A percentile compares a stretch with the other conserved stretches of the same genome.
Conservation (phyloP, 164 flowering plant species). For the Chimonanthus praecox region DNA sequence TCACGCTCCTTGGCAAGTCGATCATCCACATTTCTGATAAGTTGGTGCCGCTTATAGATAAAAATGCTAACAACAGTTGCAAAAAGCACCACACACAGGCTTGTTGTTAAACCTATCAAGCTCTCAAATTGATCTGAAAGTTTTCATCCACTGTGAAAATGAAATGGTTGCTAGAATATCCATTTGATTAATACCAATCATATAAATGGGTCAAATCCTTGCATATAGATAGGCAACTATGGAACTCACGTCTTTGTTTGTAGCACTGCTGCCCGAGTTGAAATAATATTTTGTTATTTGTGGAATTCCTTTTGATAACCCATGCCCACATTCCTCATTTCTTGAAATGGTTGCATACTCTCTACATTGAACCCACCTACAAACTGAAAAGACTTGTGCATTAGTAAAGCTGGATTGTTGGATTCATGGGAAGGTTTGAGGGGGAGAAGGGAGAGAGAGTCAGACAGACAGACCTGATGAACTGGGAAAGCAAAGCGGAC, state of each 20-base stretch:
- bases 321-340: constrained; percentile 11
- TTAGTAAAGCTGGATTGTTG: background rate
- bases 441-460: background rate
- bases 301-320: background rate
- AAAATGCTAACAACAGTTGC: constrained; percentile 15
- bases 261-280: background rate
- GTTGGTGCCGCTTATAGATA: constrained; percentile 32
- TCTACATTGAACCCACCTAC: constrained; percentile 26
- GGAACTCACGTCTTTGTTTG: background rate
- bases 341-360: constrained; percentile 17
- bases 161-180: background rate
- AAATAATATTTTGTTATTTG: background rate
- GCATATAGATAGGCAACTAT: background rate
- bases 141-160: too few relatives aligned
- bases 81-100: constrained; percentile 25
- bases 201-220: background rate
- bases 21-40: constrained; percentile 32
- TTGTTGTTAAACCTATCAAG: constrained; percentile 34
- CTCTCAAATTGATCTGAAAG: too few relatives aligned
- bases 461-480: constrained; percentile 41
- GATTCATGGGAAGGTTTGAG: background rate
- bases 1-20: constrained; percentile 41
- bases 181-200: background rate
- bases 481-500: constrained; percentile 58
- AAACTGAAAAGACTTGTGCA: constrained; percentile 14